These are phyloP conservation scores for Gaeumannomyces sp. DNA, from an alignment of 2,329 filamentous ascomycete genomes.

Conservation along the genomic window DNA sequence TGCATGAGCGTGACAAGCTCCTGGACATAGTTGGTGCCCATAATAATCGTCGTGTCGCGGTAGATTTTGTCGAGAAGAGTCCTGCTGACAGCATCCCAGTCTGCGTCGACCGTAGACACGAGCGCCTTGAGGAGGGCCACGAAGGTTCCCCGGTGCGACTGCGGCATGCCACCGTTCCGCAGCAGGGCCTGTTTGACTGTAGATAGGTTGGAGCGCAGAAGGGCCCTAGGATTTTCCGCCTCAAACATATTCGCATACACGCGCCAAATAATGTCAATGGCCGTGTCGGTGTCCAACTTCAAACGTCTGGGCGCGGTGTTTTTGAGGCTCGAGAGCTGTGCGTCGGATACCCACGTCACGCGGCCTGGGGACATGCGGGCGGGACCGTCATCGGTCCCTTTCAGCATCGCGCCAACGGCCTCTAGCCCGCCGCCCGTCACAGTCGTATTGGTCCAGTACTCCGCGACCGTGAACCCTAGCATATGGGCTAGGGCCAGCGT, in stretches of 20 bases:
- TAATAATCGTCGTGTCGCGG: conserved; percentile 23
- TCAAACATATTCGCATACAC: conserved; percentile 41
- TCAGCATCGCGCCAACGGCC: background rate
- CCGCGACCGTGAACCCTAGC: conserved; percentile 42
- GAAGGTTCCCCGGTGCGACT: conserved; percentile 34
- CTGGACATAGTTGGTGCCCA: conserved; percentile 27
- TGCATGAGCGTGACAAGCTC: conserved; percentile 32
- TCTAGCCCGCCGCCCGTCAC: conserved; percentile 7
- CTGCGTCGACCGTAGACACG: conserved; percentile 26
- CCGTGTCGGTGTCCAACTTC: conserved; percentile 27
- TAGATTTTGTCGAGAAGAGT: conserved; percentile 24
- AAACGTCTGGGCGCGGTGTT: conserved; percentile 2
- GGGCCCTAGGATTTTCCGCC: conserved; percentile 26
- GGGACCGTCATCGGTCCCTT: conserved; percentile 13
- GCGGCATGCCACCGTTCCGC: conserved; percentile 18
- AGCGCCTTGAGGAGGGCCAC: conserved; percentile 32
- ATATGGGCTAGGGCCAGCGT: conserved; percentile 40
- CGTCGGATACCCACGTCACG: conserved; percentile 13
- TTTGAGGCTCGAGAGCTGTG: conserved; percentile 21
- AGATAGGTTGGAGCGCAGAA: conserved; percentile 10
- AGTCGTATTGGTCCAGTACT: conserved; percentile 45
- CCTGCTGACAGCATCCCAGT: conserved; percentile 27
- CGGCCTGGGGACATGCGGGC: conserved; percentile 18
- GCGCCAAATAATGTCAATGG: conserved; percentile 33
- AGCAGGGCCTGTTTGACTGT: conserved; percentile 6